Evolutionary conservation across 2,329 filamentous ascomycete genomes (phyloP), one percentile per base, ranked within the genome.

Genomic region (Colletotrichum incanum): DNA sequence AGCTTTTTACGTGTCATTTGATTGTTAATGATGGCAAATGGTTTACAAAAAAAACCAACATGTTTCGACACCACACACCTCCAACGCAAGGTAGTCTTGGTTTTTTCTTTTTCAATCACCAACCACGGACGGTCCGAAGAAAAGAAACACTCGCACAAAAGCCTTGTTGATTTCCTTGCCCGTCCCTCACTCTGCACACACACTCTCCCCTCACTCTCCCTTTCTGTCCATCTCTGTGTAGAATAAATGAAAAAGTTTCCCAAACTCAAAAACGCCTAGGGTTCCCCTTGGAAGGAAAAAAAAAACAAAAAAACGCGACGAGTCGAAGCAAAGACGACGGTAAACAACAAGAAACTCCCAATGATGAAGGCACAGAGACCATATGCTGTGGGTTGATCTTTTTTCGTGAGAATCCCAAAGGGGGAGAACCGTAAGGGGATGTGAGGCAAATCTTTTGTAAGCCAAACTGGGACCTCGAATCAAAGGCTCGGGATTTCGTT

Each of bases 341-440:
- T 47, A 54, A 66, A 71, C 20, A 65, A 54, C 62, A 56, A 50
- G 59, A 52, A 69, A 72, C 70, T 72, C 70, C 70, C 60, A 70
- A 72, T 70, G 65, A 72, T 72, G 59, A 72, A 72, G 70, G 60
- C 70, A 60, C 47, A 67, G 52, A 49, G 31, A 70, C 66, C 70
- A 59, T 60, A 70, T 72, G 70, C 70, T 70, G 70, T 39, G 59
- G 45, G 23, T 55, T 67, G 43, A 49, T 47, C 41, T 70, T 64
- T 71, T 65, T 69, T 69, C 66, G 66, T 70, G 39, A 69, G 58
- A 65, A 65, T 65, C 60, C 69, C 69, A 45, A 45, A 34, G 11
- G 26, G 20, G 59, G 23, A 16, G 23, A 47, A 64, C 59, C 65
- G 39, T 16, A 12, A 54, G 55, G 45, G 52, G 37, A 39, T 55